These are phyloP conservation scores for Massariosphaeria phaeospora DNA, from an alignment of 495 filamentous ascomycete species.

Conservation along the genomic window DNA sequence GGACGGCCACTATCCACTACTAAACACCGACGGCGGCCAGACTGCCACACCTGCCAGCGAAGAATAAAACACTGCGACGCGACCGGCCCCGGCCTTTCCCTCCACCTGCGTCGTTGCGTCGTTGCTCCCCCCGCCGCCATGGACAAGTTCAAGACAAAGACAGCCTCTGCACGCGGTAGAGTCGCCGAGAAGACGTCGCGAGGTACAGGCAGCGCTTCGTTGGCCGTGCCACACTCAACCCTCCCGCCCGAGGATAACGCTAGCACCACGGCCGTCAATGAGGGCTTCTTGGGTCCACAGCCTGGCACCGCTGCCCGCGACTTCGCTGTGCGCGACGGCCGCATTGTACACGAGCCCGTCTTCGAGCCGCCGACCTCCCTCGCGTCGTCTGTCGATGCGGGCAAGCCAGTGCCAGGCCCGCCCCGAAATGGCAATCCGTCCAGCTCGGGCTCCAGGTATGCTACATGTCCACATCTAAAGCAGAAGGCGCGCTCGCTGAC, in stretches of 20 bases:
- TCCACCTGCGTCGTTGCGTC: not conserved
- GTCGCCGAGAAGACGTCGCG: conserved; percentile 12
- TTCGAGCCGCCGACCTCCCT: conserved; percentile 24
- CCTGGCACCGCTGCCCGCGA: conserved; percentile 21
- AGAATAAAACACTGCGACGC: too few species aligned
- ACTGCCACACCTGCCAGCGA: too few species aligned
- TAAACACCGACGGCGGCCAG: too few species aligned
- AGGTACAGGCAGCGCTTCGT: conserved; percentile 11
- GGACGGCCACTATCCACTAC: too few species aligned
- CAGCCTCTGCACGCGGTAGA: conserved; percentile 17
- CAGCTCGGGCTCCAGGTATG: conserved; percentile 2
- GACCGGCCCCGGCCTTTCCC: too few species aligned
- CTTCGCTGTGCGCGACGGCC: too few species aligned
- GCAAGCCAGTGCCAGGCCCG: conserved; percentile 13
- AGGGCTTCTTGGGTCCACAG: conserved; percentile 25
- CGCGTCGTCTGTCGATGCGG: conserved; percentile 22
- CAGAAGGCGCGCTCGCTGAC: conserved; percentile 12
- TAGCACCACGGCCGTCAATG: conserved; percentile 17
- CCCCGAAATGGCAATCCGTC: not conserved
- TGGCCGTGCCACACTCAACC: conserved; percentile 17
- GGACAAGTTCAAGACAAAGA: conserved; percentile 21
- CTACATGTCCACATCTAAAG: not conserved
- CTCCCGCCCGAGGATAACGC: conserved; percentile 24
- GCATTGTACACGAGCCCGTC: not conserved
- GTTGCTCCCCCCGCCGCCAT: conserved; percentile 2